phyloP scores from a whole-genome alignment of 2,329 filamentous ascomycete species.

The Aspergillus sp. region DNA sequence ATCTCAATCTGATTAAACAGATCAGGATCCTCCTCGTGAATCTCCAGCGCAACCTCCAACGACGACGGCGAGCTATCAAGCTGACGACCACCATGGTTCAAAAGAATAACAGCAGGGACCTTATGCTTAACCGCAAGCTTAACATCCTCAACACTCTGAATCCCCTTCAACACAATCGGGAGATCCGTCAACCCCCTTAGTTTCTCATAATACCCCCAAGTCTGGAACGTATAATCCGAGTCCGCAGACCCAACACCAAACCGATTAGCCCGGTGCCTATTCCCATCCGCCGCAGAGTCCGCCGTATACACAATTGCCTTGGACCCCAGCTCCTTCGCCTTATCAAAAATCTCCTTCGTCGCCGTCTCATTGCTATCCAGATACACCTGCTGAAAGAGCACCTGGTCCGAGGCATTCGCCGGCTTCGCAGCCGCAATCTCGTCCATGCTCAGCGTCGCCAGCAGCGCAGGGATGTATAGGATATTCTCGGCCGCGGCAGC shows the following conservation, averaged over 20 bases:
- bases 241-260: constrained; percentile 6
- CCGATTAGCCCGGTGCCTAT: constrained; percentile 50
- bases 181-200: constrained; percentile 5
- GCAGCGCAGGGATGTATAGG: constrained; percentile 9
- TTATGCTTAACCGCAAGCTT: constrained; percentile 16
- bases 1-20: constrained; percentile 50
- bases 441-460: constrained; percentile 7
- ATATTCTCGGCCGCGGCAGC: constrained; percentile 7
- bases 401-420: neutral
- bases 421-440: constrained; percentile 14
- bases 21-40: constrained; percentile 49
- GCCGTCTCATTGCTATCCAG: constrained; percentile 10
- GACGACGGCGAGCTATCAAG: constrained; percentile 49
- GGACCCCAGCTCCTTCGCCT: constrained; percentile 67
- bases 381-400: constrained; percentile 12
- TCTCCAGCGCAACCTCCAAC: constrained; percentile 51
- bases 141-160: constrained; percentile 19
- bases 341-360: constrained; percentile 6
- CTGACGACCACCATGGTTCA: neutral
- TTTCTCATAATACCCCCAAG: constrained; percentile 11
- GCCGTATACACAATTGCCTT: constrained; percentile 86
- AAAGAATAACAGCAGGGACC: constrained; percentile 45
- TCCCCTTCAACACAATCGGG: constrained; percentile 18
- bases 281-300: constrained; percentile 85
- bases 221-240: constrained; percentile 4